Conservation (phyloP, 306 rosid species). For the Medicago arabica region DNA sequence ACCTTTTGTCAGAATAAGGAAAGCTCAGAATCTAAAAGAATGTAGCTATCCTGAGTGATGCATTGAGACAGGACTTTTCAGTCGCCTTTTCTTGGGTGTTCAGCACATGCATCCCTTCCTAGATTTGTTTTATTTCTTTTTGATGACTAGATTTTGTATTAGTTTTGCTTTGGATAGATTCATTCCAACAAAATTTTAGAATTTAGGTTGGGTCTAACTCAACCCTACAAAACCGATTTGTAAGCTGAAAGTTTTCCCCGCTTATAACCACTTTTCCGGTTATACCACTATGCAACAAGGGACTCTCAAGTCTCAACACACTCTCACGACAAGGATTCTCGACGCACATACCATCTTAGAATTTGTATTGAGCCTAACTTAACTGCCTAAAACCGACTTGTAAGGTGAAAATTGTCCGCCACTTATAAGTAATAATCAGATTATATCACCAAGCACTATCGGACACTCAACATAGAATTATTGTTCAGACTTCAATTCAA, state of each 20-base stretch:
- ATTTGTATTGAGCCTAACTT: neutral
- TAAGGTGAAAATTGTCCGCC: neutral
- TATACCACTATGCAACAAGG: neutral
- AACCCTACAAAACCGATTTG: neutral
- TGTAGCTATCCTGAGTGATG: slow-evolving; percentile 6
- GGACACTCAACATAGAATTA: neutral
- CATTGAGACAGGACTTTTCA: neutral
- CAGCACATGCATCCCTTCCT: slow-evolving; percentile 22
- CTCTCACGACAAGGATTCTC: neutral
- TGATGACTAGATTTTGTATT: neutral
- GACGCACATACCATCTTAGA: neutral
- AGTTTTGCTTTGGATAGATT: slow-evolving; percentile 14
- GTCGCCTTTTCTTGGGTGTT: slow-evolving; percentile 3
- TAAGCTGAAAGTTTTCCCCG: neutral
- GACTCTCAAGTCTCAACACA: neutral
- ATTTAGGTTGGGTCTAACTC: neutral
- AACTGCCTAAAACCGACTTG: neutral
- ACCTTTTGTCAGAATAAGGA: neutral
- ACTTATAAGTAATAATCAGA: neutral
- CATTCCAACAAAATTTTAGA: slow-evolving; percentile 2
- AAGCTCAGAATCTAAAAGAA: neutral
- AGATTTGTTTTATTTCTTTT: slow-evolving; percentile 13
- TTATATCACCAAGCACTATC: neutral
- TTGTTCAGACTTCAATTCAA: slow-evolving; percentile 9
- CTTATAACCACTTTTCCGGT: neutral